Conservation (phyloP, 2,329 filamentous ascomycete species). For the Colletotrichum destructivum region DNA sequence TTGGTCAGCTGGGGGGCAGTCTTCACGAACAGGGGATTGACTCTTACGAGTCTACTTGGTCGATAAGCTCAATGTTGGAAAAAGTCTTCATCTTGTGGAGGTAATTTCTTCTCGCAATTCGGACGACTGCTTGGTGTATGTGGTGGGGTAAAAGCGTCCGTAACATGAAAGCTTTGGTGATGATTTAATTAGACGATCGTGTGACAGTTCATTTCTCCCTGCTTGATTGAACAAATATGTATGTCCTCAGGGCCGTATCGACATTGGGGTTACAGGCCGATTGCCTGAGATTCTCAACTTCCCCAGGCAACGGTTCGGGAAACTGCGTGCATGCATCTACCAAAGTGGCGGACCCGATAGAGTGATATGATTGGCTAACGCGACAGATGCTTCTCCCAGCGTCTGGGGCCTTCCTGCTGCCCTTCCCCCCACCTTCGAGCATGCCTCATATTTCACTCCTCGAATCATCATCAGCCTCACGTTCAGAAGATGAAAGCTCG, state of each 20-base stretch:
- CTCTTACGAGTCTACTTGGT: slow-evolving; percentile 69
- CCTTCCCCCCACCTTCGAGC: background rate
- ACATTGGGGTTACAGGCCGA: background rate
- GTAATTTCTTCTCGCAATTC: slow-evolving; percentile 33
- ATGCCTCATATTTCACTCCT: background rate
- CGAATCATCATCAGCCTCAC: background rate
- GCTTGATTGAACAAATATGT: background rate
- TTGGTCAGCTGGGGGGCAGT: slow-evolving; percentile 11
- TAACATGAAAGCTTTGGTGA: background rate
- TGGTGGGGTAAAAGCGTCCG: background rate
- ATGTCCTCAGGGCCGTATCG: background rate
- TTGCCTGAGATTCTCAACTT: background rate
- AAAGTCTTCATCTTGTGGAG: slow-evolving; percentile 45
- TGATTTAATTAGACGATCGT: background rate
- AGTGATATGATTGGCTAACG: slow-evolving; percentile 3
- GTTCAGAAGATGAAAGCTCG: background rate
- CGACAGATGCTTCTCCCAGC: slow-evolving; percentile 27
- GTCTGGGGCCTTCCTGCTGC: slow-evolving; percentile 31
- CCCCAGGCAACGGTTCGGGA: background rate
- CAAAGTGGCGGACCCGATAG: background rate
- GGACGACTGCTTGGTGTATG: background rate
- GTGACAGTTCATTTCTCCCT: background rate
- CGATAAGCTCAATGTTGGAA: slow-evolving; percentile 67
- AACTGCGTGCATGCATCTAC: background rate
- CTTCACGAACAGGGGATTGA: background rate